Evolutionary conservation across 2,329 filamentous ascomycete genomes (phyloP), one percentile per base, ranked within the genome.

Genomic region (Coniosporium tulheliwenetii): DNA sequence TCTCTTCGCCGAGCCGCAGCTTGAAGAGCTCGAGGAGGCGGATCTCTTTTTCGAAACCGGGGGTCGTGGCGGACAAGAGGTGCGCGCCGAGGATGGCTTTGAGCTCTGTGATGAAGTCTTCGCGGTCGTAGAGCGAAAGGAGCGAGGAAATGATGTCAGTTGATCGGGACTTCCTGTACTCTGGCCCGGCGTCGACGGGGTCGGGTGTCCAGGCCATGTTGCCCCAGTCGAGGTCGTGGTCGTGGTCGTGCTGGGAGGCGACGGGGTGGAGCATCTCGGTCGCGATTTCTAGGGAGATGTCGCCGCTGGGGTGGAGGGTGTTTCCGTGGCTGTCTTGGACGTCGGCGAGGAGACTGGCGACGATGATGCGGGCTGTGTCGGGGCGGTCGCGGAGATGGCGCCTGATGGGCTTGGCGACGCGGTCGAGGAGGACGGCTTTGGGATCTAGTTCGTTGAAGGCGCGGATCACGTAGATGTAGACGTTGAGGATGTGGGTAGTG

Each of bases 101-200:
- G 46, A 98, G 81, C 57, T 96, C 89, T 50, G 86, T 93, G 60
- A 95, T 91, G 54, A 96, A 96, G 37, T 95, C 89, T 49, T 87
- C 85, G 13, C 82, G 81, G 10, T 94, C 89, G 49, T 94, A 83
- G 0, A 93, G 76, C 43, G 78, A 81, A 49, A 96, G 83, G 36
- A 98, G 67, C 40, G 86, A 93, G 40, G 86, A 86, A 43, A 96
- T 85, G 10, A 96, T 81, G 58, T 98, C 91, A 47, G 87, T 83
- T 36, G 78, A 83, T 57, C 84, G 93, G 9, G 85, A 84, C 43
- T 86, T 81, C 53, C 83, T 85, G 64, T 94, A 95, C 55, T 95
- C 85, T 38, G 85, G 81, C 8, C 85, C 86, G 1, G 91, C 91
- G 55, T 98, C 91, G 33, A 93, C 79, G 0, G 91, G 91, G 51